phyloP scores from a whole-genome alignment of 768 basidiomycete genomes.

The Mycena leptocephala region DNA sequence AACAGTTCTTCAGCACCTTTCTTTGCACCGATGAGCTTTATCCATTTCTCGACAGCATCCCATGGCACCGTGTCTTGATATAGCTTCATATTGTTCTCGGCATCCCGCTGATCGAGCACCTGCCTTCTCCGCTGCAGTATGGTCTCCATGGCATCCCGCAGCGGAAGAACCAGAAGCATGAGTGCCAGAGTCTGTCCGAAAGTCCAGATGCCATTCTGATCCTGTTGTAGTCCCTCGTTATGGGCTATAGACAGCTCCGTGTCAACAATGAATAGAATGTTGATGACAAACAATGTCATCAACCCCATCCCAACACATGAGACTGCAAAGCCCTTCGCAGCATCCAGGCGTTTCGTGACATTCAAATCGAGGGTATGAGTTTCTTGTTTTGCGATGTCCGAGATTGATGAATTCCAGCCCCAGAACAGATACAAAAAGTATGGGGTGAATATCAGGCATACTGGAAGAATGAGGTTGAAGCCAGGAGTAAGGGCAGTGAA shows the following conservation, averaged over 20 bases:
- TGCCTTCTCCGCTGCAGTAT: neutral
- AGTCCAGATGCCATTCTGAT: neutral
- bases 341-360: neutral
- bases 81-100: neutral
- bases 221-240: neutral
- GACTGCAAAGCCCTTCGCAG: neutral
- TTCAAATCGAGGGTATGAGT: neutral
- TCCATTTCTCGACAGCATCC: neutral
- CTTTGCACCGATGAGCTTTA: neutral
- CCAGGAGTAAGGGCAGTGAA: neutral
- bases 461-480: neutral
- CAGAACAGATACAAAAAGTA: neutral
- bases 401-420: neutral
- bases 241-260: slow-evolving; percentile 18
- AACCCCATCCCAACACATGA: neutral
- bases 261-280: slow-evolving; percentile 11
- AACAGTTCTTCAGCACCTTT: neutral
- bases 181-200: slow-evolving; percentile 17
- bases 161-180: slow-evolving; percentile 6
- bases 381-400: neutral
- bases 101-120: neutral
- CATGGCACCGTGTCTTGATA: neutral
- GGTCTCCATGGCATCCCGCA: neutral
- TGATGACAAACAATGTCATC: neutral
- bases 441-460: neutral